Conservation (phyloP, 2,329 filamentous ascomycete genomes). For the Botryotinia calthae region DNA sequence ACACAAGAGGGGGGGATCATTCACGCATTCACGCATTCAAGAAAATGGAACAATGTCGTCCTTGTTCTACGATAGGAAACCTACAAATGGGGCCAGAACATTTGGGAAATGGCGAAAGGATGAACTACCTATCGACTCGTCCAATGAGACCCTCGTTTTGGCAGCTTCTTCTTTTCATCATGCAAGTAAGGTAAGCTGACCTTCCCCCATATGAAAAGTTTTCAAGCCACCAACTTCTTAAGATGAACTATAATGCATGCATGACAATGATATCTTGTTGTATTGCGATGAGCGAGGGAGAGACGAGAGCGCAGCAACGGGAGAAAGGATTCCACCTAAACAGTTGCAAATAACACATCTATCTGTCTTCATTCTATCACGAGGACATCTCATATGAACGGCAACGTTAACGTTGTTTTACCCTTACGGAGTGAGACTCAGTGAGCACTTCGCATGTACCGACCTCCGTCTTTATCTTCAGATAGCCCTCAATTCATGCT, state of each 20-base stretch:
- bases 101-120: background rate
- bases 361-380: constrained; percentile 15
- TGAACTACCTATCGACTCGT: background rate
- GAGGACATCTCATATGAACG: constrained; percentile 12
- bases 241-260: background rate
- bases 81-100: background rate
- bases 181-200: background rate
- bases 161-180: background rate
- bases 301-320: background rate
- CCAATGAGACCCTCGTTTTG: background rate
- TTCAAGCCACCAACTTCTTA: background rate
- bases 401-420: background rate
- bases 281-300: too few species aligned
- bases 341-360: background rate
- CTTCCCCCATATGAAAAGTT: background rate
- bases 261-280: background rate
- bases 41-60: background rate
- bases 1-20: background rate
- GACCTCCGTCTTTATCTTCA: background rate
- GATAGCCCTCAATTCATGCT: constrained; percentile 4
- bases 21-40: background rate
- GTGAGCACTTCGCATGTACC: background rate
- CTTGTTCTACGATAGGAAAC: background rate
- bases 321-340: background rate
- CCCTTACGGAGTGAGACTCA: background rate